Percentiles rank a stretch among this genome's conserved stretches.
These are phyloP conservation scores for Paramecium pentaurelia DNA, from an alignment of 73 alveolate species.

Conservation along the genomic window DNA sequence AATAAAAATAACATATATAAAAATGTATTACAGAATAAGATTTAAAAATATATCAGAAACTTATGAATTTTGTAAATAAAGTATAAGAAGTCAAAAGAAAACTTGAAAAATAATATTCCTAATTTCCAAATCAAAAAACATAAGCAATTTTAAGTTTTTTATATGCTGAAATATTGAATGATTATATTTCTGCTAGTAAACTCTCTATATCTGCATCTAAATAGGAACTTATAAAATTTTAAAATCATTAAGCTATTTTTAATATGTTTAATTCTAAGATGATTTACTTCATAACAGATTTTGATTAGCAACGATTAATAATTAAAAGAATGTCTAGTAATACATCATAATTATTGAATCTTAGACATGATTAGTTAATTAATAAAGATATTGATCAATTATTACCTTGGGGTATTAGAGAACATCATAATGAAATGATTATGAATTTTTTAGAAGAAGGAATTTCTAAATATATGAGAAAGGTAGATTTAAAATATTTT, in stretches of 20 bases:
- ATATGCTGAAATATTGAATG: neutral
- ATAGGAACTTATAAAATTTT: neutral
- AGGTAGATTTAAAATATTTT: neutral
- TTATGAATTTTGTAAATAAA: neutral
- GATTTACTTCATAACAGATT: neutral
- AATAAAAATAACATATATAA: neutral
- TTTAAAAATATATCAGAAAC: neutral
- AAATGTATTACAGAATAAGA: neutral
- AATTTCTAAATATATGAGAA: neutral
- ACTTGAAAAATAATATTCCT: neutral
- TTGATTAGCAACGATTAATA: neutral
- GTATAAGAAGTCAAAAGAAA: neutral
- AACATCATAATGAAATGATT: neutral
- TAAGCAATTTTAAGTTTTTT: neutral
- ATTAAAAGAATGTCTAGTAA: neutral
- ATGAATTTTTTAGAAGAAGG: neutral
- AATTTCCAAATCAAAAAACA: neutral
- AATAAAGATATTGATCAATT: neutral
- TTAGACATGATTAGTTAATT: neutral
- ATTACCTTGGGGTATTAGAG: neutral
- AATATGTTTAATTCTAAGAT: neutral
- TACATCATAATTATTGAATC: neutral
- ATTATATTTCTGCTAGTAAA: neutral
- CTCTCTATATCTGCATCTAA: neutral
- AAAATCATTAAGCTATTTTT: neutral